Evolutionary conservation across 805 yeast species (phyloP), one percentile per base, ranked within the genome.

Genomic region (Naumovozyma baii): DNA sequence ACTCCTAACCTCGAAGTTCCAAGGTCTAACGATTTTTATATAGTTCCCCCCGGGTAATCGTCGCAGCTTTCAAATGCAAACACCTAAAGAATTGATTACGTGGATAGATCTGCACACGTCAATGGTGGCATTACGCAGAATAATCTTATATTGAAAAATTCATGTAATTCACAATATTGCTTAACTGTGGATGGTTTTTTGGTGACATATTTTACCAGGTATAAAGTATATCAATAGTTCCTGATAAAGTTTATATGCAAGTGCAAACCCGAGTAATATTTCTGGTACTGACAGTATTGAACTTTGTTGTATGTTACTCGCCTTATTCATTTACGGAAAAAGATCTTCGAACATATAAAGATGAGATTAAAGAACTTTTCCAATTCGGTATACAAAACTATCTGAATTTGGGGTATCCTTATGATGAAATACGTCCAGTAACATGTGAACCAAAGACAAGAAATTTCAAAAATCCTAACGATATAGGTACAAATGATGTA

Each of bases 391-490:
- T 90, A 82, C 52, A 68, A 39, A 69, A 78, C 9, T 88, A 88
- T 57, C 65, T 82, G 65, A 57, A 61, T 1, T 52, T 70, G 51
- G 97, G 84, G 0, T 85, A 73, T 49, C 96, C 96, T 0, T 73
- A 65, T 18, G 97, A 88, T 59, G 94, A 87, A 53, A 74, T 88
- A 7, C 62, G 69, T 28, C 96, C 97, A 0, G 50, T 83, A 10
- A 57, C 80, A 0, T 88, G 97, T 56, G 58, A 54, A 16, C 81
- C 86, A 0, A 73, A 75, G 37, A 81, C 78, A 3, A 76, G 86
- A 10, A 86, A 84, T 52, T 68, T 63, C 42, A 61, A 59, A 0
- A 68, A 81, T 48, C 52, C 69, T 1, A 51, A 59, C 5, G 79
- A 86, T 50, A 66, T 73, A 2, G 74, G 73, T 17, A 64, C 81